Evolutionary conservation across 257 asterid species (phyloP).

Genomic region (Nemophila menziesii): DNA sequence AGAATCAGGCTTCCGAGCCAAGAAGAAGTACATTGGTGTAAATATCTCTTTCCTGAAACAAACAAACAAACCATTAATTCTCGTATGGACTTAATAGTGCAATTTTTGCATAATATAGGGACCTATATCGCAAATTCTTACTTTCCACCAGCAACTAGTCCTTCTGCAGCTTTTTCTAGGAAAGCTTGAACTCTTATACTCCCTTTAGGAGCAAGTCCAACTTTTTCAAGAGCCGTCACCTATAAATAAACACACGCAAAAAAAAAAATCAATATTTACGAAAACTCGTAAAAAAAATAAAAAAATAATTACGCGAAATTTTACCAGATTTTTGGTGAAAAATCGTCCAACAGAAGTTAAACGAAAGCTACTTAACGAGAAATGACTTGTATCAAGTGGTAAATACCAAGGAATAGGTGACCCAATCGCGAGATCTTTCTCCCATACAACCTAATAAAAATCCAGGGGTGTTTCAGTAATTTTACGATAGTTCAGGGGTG

Average conservation of each 20-base stretch:
- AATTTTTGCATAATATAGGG: too few species aligned
- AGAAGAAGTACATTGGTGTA: slow-evolving; percentile 86
- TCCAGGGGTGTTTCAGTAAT: too few species aligned
- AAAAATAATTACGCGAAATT: too few species aligned
- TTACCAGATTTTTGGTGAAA: slow-evolving; percentile 71
- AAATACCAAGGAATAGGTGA: slow-evolving; percentile 91
- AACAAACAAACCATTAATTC: neutral
- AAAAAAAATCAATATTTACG: neutral
- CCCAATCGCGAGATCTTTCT: slow-evolving; percentile 78
- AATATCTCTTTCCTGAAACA: slow-evolving; percentile 83
- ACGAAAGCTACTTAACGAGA: slow-evolving; percentile 85
- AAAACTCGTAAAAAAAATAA: too few species aligned
- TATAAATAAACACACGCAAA: slow-evolving; percentile 11
- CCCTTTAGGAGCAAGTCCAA: slow-evolving; percentile 85
- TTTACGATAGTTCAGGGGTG: neutral
- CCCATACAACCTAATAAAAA: slow-evolving; percentile 58
- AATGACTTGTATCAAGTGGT: slow-evolving; percentile 75
- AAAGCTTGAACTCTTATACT: slow-evolving; percentile 93
- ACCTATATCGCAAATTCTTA: slow-evolving; percentile 21
- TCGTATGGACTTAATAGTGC: neutral
- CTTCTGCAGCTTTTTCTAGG: slow-evolving; percentile 98
- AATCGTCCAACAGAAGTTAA: slow-evolving; percentile 75
- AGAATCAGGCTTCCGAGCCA: slow-evolving; percentile 62
- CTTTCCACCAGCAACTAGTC: slow-evolving; percentile 91
- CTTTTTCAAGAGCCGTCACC: slow-evolving; percentile 69